These are phyloP conservation scores for Verticillium nonalfalfae DNA, from an alignment of 2,329 filamentous ascomycete genomes.

Conservation along the genomic window DNA sequence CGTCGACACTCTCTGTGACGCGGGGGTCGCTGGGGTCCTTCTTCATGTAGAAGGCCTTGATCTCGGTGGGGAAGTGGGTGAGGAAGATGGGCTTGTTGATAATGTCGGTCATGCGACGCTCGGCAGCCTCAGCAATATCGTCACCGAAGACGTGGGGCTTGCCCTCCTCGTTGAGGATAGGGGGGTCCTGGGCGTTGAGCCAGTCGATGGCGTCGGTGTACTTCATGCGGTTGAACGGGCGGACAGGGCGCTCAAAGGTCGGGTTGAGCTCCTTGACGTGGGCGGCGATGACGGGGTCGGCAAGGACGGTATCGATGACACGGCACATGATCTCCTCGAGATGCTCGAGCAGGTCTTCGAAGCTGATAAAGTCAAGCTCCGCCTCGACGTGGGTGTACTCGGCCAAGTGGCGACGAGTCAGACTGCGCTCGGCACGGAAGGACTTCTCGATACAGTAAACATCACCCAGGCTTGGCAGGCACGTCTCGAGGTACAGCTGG, in stretches of 20 bases:
- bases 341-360: constrained; percentile 80
- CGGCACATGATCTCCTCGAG: constrained; percentile 82
- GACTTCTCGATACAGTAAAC: constrained; percentile 98
- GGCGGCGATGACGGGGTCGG: constrained; percentile 64
- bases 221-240: constrained; percentile 91
- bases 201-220: constrained; percentile 93
- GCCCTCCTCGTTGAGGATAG: constrained; percentile 87
- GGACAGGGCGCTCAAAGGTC: constrained; percentile 70
- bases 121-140: constrained; percentile 95
- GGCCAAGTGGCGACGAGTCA: constrained; percentile 88
- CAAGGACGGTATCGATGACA: constrained; percentile 72
- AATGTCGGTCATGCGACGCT: constrained; percentile 93
- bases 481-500: constrained; percentile 96
- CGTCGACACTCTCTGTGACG: constrained; percentile 89
- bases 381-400: constrained; percentile 98
- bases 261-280: constrained; percentile 88
- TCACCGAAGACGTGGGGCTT: constrained; percentile 88
- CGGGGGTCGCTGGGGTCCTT: constrained; percentile 71
- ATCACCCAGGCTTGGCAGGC: constrained; percentile 81
- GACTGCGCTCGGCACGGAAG: constrained; percentile 94
- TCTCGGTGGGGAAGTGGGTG: constrained; percentile 93
- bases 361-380: constrained; percentile 93
- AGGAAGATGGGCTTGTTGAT: constrained; percentile 95
- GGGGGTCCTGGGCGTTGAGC: constrained; percentile 74
- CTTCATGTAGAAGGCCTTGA: constrained; percentile 99